These are phyloP conservation scores for Carpinus fangiana DNA, from an alignment of 306 rosid species.

Conservation along the genomic window DNA sequence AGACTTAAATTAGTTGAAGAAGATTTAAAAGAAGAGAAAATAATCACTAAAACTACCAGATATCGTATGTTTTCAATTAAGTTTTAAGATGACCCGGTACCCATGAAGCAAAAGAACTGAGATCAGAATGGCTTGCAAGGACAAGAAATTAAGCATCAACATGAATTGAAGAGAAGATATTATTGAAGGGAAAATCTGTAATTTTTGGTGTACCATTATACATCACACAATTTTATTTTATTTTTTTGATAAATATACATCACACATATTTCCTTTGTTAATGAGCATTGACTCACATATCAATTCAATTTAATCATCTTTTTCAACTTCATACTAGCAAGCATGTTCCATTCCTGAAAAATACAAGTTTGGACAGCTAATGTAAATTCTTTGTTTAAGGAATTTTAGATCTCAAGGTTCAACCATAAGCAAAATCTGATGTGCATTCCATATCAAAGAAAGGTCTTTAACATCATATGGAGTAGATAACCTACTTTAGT, in stretches of 20 bases:
- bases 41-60: background rate
- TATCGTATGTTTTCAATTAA: background rate
- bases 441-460: background rate
- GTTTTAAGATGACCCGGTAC: background rate
- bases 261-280: background rate
- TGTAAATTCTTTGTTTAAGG: background rate
- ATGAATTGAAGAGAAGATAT: background rate
- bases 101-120: constrained; percentile 5
- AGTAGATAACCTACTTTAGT: background rate
- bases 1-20: constrained; percentile 9
- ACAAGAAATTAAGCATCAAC: background rate
- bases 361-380: background rate
- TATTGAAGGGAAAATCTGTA: background rate
- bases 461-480: background rate
- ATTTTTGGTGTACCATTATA: background rate
- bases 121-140: background rate
- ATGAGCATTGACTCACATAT: background rate
- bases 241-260: background rate
- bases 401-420: background rate
- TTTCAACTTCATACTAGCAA: background rate
- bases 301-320: background rate
- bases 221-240: background rate
- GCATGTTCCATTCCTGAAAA: background rate
- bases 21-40: background rate
- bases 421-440: background rate